Evolutionary conservation across 2,329 filamentous ascomycete genomes (phyloP).

Genomic region (Exserohilum turcica): DNA sequence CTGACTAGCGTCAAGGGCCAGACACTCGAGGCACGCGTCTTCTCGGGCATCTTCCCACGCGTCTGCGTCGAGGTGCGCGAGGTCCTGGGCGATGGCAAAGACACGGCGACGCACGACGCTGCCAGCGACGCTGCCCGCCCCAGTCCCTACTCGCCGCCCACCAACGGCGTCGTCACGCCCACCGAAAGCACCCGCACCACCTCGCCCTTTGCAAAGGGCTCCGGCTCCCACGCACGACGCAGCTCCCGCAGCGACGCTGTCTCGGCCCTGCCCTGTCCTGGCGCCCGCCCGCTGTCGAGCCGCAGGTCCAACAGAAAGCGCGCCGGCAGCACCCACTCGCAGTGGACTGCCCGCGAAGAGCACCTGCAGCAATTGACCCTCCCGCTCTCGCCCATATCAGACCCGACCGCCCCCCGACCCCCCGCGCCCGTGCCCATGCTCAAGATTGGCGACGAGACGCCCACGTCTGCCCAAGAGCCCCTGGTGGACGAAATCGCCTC

Average conservation of each 20-base stretch:
- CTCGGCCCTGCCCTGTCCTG: slow-evolving; percentile 30
- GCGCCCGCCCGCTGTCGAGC: slow-evolving; percentile 35
- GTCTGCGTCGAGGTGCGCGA: slow-evolving; percentile 95
- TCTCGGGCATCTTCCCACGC: slow-evolving; percentile 96
- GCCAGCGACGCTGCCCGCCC: slow-evolving; percentile 23
- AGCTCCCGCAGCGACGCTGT: slow-evolving; percentile 35
- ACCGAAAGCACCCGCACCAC: slow-evolving; percentile 45
- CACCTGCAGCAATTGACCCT: slow-evolving; percentile 47
- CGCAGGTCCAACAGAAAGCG: slow-evolving; percentile 40
- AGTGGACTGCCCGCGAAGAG: slow-evolving; percentile 48
- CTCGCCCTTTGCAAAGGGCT: slow-evolving; percentile 27
- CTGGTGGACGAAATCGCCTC: slow-evolving; percentile 97
- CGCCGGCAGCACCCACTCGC: slow-evolving; percentile 43
- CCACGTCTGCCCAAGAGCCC: slow-evolving; percentile 85
- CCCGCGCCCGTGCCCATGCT: slow-evolving; percentile 95
- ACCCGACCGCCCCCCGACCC: slow-evolving; percentile 74
- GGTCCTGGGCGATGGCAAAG: slow-evolving; percentile 69
- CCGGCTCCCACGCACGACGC: slow-evolving; percentile 20
- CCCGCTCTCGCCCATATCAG: slow-evolving; percentile 51
- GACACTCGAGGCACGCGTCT: slow-evolving; percentile 92
- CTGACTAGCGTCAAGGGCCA: slow-evolving; percentile 90
- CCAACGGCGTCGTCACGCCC: slow-evolving; percentile 47
- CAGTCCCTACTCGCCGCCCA: slow-evolving; percentile 33
- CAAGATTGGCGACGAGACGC: slow-evolving; percentile 96
- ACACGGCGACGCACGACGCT: slow-evolving; percentile 19